Evolutionary conservation across 306 rosid species (phyloP).

Genomic region (Corylus heterophylla): DNA sequence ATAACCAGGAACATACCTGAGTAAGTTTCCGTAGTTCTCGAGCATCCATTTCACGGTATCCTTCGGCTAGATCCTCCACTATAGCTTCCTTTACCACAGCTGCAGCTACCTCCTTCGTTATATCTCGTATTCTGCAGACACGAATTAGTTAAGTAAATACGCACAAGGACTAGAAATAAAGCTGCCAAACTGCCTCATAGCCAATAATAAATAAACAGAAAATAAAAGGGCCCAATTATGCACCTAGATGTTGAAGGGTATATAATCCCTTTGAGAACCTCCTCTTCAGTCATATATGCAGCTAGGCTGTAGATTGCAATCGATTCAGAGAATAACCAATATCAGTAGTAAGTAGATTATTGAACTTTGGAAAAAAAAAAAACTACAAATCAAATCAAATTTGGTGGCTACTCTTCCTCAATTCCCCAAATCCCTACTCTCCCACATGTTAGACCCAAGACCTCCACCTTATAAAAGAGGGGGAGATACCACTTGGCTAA

Average conservation of each 20-base stretch:
- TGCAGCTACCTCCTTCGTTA: slow-evolving; percentile 86
- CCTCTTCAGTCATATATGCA: slow-evolving; percentile 93
- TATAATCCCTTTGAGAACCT: slow-evolving; percentile 75
- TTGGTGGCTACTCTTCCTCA: not conserved
- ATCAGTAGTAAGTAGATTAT: slow-evolving; percentile 10
- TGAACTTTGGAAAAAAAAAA: not conserved
- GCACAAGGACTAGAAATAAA: slow-evolving; percentile 16
- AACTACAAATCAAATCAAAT: not conserved
- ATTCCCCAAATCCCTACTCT: not conserved
- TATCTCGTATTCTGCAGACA: slow-evolving; percentile 86
- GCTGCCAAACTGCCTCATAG: slow-evolving; percentile 6
- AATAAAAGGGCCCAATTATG: slow-evolving; percentile 6
- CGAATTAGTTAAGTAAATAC: slow-evolving; percentile 26
- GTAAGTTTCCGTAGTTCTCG: slow-evolving; percentile 72
- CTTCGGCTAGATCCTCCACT: slow-evolving; percentile 90
- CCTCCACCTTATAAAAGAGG: not conserved
- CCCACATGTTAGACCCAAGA: not conserved
- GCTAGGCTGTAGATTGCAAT: slow-evolving; percentile 71
- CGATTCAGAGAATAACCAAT: slow-evolving; percentile 22
- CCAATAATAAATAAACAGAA: not conserved
- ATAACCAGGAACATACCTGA: slow-evolving; percentile 44
- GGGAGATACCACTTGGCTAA: not conserved
- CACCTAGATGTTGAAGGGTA: slow-evolving; percentile 94
- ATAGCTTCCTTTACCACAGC: slow-evolving; percentile 92
- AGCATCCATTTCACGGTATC: slow-evolving; percentile 77